Conservation (phyloP, 371 early-diverging fungal genomes). For the Mucor mucedo region DNA sequence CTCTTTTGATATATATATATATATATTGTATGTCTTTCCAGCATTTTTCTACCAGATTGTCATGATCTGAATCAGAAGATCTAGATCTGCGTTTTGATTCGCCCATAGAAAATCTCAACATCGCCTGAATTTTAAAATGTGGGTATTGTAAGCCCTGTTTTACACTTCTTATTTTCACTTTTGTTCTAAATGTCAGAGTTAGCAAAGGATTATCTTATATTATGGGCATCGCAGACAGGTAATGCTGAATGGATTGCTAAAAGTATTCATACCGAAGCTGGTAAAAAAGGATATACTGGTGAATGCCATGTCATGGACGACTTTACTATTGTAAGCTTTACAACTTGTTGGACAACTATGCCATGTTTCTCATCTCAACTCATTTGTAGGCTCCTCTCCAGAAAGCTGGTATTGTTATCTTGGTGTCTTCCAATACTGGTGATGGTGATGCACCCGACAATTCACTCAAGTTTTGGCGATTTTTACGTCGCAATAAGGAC, state of each 20-base stretch:
- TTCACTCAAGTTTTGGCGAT: conserved; percentile 85
- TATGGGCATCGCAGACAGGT: conserved; percentile 93
- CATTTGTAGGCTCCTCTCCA: conserved; percentile 42
- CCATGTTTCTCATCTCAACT: not conserved
- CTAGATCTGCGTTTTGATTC: too few species aligned
- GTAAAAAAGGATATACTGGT: conserved; percentile 70
- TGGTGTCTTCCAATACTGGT: conserved; percentile 91
- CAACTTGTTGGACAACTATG: not conserved
- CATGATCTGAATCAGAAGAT: too few species aligned
- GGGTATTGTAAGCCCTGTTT: too few species aligned
- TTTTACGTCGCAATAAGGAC: conserved; percentile 68
- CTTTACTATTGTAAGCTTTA: conserved; percentile 60
- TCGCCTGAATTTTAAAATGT: too few species aligned
- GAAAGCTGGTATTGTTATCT: conserved; percentile 65
- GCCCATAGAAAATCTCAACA: too few species aligned
- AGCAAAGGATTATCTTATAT: conserved; percentile 47
- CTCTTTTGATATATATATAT: too few species aligned
- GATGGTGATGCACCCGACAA: conserved; percentile 97
- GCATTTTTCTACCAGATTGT: too few species aligned
- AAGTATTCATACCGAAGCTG: conserved; percentile 78
- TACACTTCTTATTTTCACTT: too few species aligned
- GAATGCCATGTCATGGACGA: conserved; percentile 73
- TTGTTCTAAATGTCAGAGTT: conserved; percentile 20
- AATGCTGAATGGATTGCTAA: conserved; percentile 93
- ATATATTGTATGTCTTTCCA: too few species aligned